Conservation (phyloP, 805 yeast species). For the Metschnikowia colocasiae region DNA sequence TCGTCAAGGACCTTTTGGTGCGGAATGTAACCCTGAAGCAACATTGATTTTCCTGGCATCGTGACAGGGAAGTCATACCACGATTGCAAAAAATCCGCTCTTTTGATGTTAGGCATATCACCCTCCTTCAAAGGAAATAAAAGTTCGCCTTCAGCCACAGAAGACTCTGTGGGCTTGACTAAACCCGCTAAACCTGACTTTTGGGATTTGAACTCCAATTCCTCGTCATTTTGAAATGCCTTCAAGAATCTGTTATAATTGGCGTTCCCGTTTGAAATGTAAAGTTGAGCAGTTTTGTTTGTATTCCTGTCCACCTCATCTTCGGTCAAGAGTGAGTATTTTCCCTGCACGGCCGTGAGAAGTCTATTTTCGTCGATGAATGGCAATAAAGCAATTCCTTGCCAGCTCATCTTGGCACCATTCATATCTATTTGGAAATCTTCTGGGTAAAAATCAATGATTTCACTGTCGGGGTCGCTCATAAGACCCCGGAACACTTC, state of each 20-base stretch:
- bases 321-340: conserved; percentile 60
- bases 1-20: conserved; percentile 57
- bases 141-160: conserved; percentile 32
- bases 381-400: conserved; percentile 85
- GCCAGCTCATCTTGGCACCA: conserved; percentile 94
- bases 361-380: conserved; percentile 83
- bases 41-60: conserved; percentile 70
- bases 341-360: conserved; percentile 58
- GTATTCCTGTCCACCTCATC: conserved; percentile 70
- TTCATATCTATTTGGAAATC: conserved; percentile 91
- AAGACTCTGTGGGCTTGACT: conserved; percentile 36
- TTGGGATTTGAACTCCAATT: conserved; percentile 44
- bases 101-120: conserved; percentile 43
- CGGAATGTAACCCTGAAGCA: conserved; percentile 73
- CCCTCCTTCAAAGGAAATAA: conserved; percentile 48
- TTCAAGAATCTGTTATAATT: conserved; percentile 38
- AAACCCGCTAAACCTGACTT: conserved; percentile 59
- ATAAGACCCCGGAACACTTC: conserved; percentile 75
- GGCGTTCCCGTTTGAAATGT: conserved; percentile 62
- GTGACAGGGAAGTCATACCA: conserved; percentile 61
- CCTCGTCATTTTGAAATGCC: conserved; percentile 33
- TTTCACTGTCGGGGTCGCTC: conserved; percentile 75
- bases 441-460: conserved; percentile 87
- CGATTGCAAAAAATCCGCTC: conserved; percentile 38
- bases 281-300: conserved; percentile 63